Base-by-base conservation (phyloP, 306 rosid genomes). In the Sicyos baderoa region DNA sequence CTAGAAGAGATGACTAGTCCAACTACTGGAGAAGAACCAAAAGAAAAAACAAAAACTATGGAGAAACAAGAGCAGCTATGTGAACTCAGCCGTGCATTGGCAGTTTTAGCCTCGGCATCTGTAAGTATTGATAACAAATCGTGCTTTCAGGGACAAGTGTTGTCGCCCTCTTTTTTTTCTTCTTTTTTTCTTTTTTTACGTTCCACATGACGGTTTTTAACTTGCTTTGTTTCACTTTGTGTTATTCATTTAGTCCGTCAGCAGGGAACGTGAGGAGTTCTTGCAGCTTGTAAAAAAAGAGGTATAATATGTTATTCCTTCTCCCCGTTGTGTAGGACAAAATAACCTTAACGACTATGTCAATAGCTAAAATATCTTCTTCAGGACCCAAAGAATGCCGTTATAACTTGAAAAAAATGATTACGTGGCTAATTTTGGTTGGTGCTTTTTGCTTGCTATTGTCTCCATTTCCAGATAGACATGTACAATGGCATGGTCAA, bases 61-160 rank as follows among this genome's bases (percentile, higher is more conserved):
- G 98, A 93, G 81, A 85, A 88, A 81, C 85, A 89, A 77, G 98
- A 88, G 79, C 92, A 93, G 74, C 82, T 93, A 17, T 89, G 96
- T 42, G 95, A 93, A 80, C 70, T 93, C 76, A 93, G 98, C 74
- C 91, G 94, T 44, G 98, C 98, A 29, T 79, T 93, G 81, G 95
- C 98, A 74, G 91, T 93, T 79, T 85, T 93, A 80, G 89, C 98
- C 76, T 89, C 98, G 62, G 96, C 97, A 29, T 93, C 98, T 83
- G 98, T 93, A 86, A 93, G 92, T 72, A 78, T 62, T 64, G 71
- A 60, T 70, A 68, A 61, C 16, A 56, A 44, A 22, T 71, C 56
- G 44, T 35, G 53, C 5, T 54, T 70, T 52, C 37, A 42, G 19
- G 21, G 19, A 37, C 63, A 21, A 14, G 13, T 19, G 1, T 47